A percentile compares a stretch with the other conserved stretches of the same genome.
These are phyloP conservation scores for Alternaria alternata DNA, from an alignment of 2,329 filamentous ascomycete genomes.

Conservation along the genomic window DNA sequence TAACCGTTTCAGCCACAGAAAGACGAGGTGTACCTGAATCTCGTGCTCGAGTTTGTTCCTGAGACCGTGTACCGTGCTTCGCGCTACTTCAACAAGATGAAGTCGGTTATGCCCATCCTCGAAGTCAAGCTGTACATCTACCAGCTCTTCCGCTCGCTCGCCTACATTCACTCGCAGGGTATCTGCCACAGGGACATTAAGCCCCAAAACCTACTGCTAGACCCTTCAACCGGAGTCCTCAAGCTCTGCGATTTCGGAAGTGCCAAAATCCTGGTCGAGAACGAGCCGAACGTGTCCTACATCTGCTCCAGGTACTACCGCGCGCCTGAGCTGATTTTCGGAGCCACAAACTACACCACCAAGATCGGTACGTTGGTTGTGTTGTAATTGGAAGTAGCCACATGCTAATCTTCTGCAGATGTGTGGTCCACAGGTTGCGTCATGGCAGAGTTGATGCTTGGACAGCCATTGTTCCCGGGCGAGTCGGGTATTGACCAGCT, in stretches of 20 bases:
- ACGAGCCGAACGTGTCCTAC: slow-evolving; percentile 99
- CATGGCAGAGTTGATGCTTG: slow-evolving; percentile 99
- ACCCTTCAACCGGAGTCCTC: slow-evolving; percentile 87
- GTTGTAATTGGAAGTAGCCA: slow-evolving; percentile 11
- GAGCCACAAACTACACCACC: slow-evolving; percentile 98
- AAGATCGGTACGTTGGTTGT: slow-evolving; percentile 85
- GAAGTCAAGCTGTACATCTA: slow-evolving; percentile 99
- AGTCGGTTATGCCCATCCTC: slow-evolving; percentile 98
- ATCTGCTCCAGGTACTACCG: slow-evolving; percentile 99
- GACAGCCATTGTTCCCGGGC: slow-evolving; percentile 95
- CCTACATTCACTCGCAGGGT: slow-evolving; percentile 98
- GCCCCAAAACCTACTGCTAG: slow-evolving; percentile 94
- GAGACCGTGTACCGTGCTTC: slow-evolving; percentile 98
- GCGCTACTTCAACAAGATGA: slow-evolving; percentile 99
- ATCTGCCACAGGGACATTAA: slow-evolving; percentile 99
- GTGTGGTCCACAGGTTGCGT: slow-evolving; percentile 99
- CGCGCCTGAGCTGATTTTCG: slow-evolving; percentile 96
- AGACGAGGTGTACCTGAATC: slow-evolving; percentile 98
- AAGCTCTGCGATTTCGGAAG: slow-evolving; percentile 99
- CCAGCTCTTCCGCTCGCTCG: slow-evolving; percentile 96
- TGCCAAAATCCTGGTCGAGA: slow-evolving; percentile 97
- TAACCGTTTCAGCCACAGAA: slow-evolving; percentile 57
- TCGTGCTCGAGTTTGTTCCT: slow-evolving; percentile 97
- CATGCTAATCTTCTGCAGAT: slow-evolving; percentile 65
- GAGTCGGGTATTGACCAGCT: slow-evolving; percentile 98